Base-by-base conservation (phyloP, 2,329 filamentous ascomycete species). In the Tetracladium maxilliforme region DNA sequence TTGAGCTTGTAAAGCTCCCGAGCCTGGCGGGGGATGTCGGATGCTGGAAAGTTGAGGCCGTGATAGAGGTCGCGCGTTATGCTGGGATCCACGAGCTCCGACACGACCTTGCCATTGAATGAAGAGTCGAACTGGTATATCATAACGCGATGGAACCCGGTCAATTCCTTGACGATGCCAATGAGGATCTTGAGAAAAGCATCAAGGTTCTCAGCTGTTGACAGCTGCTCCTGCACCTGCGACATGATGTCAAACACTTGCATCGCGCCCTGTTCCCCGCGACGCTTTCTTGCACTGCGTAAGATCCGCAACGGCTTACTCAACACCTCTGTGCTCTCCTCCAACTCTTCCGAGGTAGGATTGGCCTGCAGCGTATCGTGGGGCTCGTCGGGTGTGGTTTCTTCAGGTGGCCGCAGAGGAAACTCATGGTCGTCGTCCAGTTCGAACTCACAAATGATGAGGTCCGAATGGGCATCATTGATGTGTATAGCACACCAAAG, bases 171-270 rank as follows among this genome's bases (percentile, higher is more conserved):
- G 17, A 92, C 70, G 6, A 93, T 77, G 1, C 83, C 83, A 0
- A 87, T 78, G 4, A 90, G 51, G 6, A 86, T 73, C 39, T 90
- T 87, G 19, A 92, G 54, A 30, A 93, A 82, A 2, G 48, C 59
- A 2, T 83, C 72, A 1, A 92, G 54, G 31, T 64, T 74, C 1
- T 70, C 59, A 2, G 83, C 80, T 14, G 70, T 66, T 5, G 79
- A 68, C 9, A 93, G 57, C 45, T 92, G 84, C 38, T 92, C 82
- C 44, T 92, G 83, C 1, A 93, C 77, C 44, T 93, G 84, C 2
- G 79, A 82, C 68, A 92, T 80, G 34, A 92, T 84, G 47, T 83
- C 84, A 48, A 92, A 92, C 2, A 90, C 79, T 39, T 92, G 78
- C 73, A 90, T 90, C 0, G 79, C 79, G 5, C 77, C 77, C 22